Percentiles rank a stretch among this genome's conserved stretches.
Conservation (phyloP, 2,329 filamentous ascomycete species). For the Arthrinium puccinioides region DNA sequence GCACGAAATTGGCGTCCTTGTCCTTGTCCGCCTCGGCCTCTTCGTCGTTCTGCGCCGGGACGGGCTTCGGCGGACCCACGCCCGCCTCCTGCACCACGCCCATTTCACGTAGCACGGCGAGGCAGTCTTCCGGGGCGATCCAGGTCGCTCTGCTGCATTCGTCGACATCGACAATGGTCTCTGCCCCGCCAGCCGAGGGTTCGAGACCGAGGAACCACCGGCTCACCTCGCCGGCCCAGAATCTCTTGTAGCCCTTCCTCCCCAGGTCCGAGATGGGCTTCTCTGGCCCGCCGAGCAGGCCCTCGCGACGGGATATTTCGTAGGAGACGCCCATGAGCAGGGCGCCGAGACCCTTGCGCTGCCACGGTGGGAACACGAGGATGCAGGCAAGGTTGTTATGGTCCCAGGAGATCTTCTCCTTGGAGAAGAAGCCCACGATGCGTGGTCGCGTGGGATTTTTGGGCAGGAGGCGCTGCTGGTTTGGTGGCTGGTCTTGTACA, state of each 20-base stretch:
- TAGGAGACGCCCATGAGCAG: constrained; percentile 91
- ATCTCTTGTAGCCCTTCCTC: constrained; percentile 72
- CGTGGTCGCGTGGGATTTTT: constrained; percentile 30
- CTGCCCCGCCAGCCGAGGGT: constrained; percentile 13
- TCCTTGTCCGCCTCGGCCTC: constrained; percentile 17
- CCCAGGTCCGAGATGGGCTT: constrained; percentile 87
- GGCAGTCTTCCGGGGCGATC: constrained; percentile 78
- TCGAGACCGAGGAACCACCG: constrained; percentile 52
- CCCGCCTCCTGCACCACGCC: constrained; percentile 56
- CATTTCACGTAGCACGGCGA: constrained; percentile 74
- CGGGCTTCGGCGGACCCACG: constrained; percentile 33
- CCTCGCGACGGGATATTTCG: constrained; percentile 78
- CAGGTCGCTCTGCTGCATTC: constrained; percentile 72
- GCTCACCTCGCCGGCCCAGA: constrained; percentile 80
- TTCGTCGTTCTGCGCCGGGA: constrained; percentile 4
- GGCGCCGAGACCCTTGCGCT: constrained; percentile 80
- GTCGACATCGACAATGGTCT: constrained; percentile 56
- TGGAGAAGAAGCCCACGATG: constrained; percentile 95
- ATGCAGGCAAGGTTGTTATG: constrained; percentile 98
- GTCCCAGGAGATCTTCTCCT: constrained; percentile 98
- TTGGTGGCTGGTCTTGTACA: neutral
- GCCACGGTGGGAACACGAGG: constrained; percentile 90
- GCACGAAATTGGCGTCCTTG: constrained; percentile 24
- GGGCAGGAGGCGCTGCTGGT: constrained; percentile 2
- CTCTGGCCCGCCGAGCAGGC: constrained; percentile 82